Evolutionary conservation across 805 yeast species (phyloP).

Genomic region (Teunomyces stri): DNA sequence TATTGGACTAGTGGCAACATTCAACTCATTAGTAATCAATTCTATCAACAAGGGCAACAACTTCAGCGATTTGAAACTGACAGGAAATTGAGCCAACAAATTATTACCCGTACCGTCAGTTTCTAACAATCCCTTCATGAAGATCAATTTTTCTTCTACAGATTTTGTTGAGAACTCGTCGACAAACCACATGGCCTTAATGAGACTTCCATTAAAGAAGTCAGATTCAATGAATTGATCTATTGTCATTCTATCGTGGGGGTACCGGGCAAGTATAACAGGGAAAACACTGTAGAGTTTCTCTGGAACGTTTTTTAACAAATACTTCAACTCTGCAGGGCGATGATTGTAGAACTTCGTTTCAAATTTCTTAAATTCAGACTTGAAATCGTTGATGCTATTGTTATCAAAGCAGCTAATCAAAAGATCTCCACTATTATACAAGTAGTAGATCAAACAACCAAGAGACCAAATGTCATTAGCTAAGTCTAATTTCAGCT

Average conservation of each 20-base stretch:
- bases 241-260: conserved; percentile 57
- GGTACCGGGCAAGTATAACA: conserved; percentile 53
- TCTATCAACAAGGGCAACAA: conserved; percentile 68
- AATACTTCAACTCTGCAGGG: conserved; percentile 35
- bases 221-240: conserved; percentile 68
- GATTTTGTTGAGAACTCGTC: conserved; percentile 81
- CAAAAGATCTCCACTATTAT: conserved; percentile 50
- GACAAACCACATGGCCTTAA: conserved; percentile 74
- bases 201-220: conserved; percentile 78
- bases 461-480: conserved; percentile 88
- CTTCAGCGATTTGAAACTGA: conserved; percentile 59
- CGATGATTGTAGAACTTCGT: conserved; percentile 40
- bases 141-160: conserved; percentile 61
- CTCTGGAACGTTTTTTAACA: conserved; percentile 58
- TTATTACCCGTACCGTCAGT: conserved; percentile 14
- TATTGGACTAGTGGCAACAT: conserved; percentile 15
- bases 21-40: conserved; percentile 42
- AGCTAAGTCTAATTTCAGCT: conserved; percentile 50
- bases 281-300: conserved; percentile 50
- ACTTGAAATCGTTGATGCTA: conserved; percentile 59
- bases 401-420: conserved; percentile 43
- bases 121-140: conserved; percentile 62
- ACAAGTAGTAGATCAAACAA: conserved; percentile 67
- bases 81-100: conserved; percentile 33
- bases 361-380: conserved; percentile 49